These are phyloP conservation scores for Populus euphratica DNA, from an alignment of 345 rosid genomes.

Conservation along the genomic window DNA sequence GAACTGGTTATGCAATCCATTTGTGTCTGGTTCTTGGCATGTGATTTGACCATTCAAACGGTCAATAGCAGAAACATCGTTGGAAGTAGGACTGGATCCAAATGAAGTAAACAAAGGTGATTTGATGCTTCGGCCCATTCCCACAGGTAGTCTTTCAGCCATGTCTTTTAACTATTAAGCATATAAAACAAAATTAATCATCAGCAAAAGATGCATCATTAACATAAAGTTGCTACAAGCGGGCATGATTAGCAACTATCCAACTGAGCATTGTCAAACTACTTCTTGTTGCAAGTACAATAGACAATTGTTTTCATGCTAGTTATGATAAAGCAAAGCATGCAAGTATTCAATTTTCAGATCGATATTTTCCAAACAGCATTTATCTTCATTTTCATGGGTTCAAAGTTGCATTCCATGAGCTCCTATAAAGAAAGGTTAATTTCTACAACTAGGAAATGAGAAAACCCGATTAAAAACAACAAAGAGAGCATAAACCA, in stretches of 20 bases:
- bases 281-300: not conserved
- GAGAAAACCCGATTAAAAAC: not conserved
- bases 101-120: constrained; percentile 44
- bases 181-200: constrained; percentile 10
- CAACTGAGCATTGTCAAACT: not conserved
- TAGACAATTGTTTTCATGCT: not conserved
- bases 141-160: constrained; percentile 72
- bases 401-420: not conserved
- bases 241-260: not conserved
- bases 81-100: constrained; percentile 44
- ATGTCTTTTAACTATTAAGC: constrained; percentile 63
- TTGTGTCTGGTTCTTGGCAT: constrained; percentile 20
- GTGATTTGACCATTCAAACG: constrained; percentile 22
- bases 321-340: not conserved
- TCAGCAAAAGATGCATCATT: constrained; percentile 19
- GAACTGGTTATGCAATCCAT: constrained; percentile 23
- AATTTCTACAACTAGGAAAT: not conserved
- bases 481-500: not conserved
- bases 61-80: constrained; percentile 18
- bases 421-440: not conserved
- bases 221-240: not conserved
- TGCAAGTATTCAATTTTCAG: not conserved
- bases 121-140: constrained; percentile 20
- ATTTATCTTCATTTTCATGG: not conserved
- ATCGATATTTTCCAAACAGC: not conserved